Evolutionary conservation across 495 filamentous ascomycete species (phyloP).

Genomic region (Tuber indicum): DNA sequence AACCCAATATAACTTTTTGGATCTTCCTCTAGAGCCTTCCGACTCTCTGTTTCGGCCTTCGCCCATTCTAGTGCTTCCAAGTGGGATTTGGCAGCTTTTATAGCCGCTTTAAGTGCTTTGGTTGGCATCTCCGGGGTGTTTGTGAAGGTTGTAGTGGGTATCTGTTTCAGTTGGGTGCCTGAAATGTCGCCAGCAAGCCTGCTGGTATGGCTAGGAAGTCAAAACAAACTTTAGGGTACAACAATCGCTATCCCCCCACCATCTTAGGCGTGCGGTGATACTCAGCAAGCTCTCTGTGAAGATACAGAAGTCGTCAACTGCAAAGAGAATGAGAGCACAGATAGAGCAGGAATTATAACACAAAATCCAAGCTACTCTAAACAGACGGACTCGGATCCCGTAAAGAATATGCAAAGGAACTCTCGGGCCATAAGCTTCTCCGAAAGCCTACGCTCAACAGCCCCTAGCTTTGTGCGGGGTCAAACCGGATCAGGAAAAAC

Average conservation of each 20-base stretch:
- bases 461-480: not conserved
- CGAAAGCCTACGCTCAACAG: not conserved
- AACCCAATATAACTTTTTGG: constrained; percentile 76
- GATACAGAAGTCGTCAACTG: not conserved
- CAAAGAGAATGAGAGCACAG: not conserved
- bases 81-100: constrained; percentile 76
- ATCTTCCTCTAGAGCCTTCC: constrained; percentile 62
- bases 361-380: not conserved
- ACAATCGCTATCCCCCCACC: not conserved
- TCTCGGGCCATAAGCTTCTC: not conserved
- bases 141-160: not conserved
- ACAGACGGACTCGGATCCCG: not conserved
- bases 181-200: not conserved
- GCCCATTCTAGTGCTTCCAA: constrained; percentile 75
- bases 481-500: not conserved
- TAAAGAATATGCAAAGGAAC: not conserved
- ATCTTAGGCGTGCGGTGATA: not conserved
- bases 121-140: constrained; percentile 49
- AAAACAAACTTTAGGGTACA: not conserved
- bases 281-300: not conserved
- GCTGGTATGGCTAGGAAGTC: not conserved
- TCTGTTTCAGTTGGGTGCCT: not conserved
- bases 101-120: constrained; percentile 55
- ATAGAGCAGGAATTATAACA: not conserved
- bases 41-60: constrained; percentile 60